Base-by-base conservation (phyloP, 2,329 filamentous ascomycete genomes). In the Cordyceps pruinosa region DNA sequence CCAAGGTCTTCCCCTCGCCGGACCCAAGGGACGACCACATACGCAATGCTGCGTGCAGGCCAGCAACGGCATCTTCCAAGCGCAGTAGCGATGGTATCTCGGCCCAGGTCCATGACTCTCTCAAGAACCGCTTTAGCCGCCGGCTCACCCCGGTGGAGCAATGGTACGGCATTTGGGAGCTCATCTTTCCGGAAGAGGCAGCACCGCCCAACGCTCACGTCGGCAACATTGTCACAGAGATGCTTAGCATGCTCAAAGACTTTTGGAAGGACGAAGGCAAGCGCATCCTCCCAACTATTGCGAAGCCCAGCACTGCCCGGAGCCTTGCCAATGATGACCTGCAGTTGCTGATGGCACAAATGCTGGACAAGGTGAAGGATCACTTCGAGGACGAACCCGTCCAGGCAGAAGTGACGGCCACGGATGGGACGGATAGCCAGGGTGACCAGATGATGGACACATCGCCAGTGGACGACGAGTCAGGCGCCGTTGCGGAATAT, bases 141-240 rank as follows among this genome's bases (percentile, higher is more conserved):
- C 59, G 52, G 8, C 34, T 59, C 2, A 57, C 41, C 1, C 28
- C 44, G 1, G 32, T 53, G 6, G 34, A 60, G 4, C 60, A 64
- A 32, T 64, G 61, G 61, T 51, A 60, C 13, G n/a, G 45, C 5
- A 60, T 64, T 17, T 63, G 60, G 61, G n/a, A 58, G 1, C 55
- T 60, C 28, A 39, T 64, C 1, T 64, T 64, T n/a, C 46, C 30
- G 3, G 50, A 47, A 2, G 50, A 45, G 6, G 4, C 32, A 15
- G 13, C n/a, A 1, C 55, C 41, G 1, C 21, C 41, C 3, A 53
- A 51, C 21, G 54, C 59, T 3, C 58, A 60, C 32, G 39, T 63
- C 8, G 58, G 51, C 4, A 60, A 26, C 12, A 28, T 56, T 2
- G 44, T 59, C 12, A 53, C 57, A 5, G 61, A 63, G 47, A 58